Base-by-base conservation (phyloP, 2,329 filamentous ascomycete genomes). In the Diaporthe aspalathi region DNA sequence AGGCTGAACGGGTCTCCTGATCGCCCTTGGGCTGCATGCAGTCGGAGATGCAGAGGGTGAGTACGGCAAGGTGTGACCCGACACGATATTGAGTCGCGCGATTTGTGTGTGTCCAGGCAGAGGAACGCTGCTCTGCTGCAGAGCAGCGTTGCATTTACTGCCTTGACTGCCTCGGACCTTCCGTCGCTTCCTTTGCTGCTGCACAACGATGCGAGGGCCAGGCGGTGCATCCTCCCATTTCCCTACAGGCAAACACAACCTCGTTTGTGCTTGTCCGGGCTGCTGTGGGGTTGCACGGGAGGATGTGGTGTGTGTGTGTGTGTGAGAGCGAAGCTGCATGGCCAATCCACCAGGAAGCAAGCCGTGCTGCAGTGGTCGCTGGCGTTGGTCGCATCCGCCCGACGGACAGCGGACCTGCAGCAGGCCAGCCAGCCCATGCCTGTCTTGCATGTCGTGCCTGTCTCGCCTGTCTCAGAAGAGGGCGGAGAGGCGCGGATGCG, bases 401-500 rank as follows among this genome's bases (percentile, higher is more conserved):
- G 60, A 65, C 60, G 60, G 60, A 45, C 60, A 65, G 60, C 60
- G 60, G 60, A 65, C 45, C 60, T 65, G 60, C 60, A 65, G 60
- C 50, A 65, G 60, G 35, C 35, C 35, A 12, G 35, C 35, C 60
- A n/a, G n/a, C n/a, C n/a, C 60, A 14, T 50, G 32, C n/a, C 60
- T 65, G 60, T 65, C 60, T 65, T 29, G n/a, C n/a, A n/a, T n/a
- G n/a, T n/a, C 60, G 14, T 50, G 32, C n/a, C 60, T 65, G 60
- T 65, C 60, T 65, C 45, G n/a, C n/a, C n/a, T n/a, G n/a, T n/a
- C n/a, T n/a, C n/a, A n/a, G n/a, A 49, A 27, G 35, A 27, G 43
- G 43, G 60, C 60, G 45, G 45, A 50, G 45, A 45, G 60, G 45
- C 45, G 60, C 45, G 43, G 22, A 65, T 24, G n/a, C 43, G 43